Evolutionary conservation across 306 rosid species (phyloP).

Genomic region (Crotalaria pallida): DNA sequence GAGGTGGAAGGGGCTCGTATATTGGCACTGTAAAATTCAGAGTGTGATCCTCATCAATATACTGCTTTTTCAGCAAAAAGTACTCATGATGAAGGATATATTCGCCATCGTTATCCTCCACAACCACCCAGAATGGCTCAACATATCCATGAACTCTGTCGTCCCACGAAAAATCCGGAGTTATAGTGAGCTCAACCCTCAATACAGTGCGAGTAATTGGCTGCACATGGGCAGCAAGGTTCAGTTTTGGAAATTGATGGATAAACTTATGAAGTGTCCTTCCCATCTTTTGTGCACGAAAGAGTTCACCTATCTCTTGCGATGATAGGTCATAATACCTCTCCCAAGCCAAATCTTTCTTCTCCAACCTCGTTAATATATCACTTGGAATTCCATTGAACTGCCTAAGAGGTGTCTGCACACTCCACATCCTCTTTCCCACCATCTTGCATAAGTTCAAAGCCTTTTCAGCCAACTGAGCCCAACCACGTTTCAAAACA

Average conservation of each 20-base stretch:
- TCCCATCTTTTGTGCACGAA: conserved; percentile 80
- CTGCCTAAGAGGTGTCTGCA: conserved; percentile 83
- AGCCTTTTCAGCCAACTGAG: conserved; percentile 87
- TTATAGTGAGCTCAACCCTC: conserved; percentile 84
- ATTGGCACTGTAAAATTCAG: conserved; percentile 85
- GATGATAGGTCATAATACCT: conserved; percentile 89
- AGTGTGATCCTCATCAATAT: conserved; percentile 81
- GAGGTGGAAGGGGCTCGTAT: conserved; percentile 87
- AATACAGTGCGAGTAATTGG: conserved; percentile 87
- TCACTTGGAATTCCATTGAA: conserved; percentile 72
- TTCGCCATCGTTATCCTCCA: conserved; percentile 94
- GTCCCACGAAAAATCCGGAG: conserved; percentile 93
- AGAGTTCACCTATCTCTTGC: conserved; percentile 92
- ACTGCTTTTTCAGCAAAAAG: conserved; percentile 84
- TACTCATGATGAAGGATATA: conserved; percentile 82
- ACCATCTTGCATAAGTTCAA: conserved; percentile 91
- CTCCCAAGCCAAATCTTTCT: conserved; percentile 94
- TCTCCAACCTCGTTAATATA: conserved; percentile 71
- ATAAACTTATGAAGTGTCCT: conserved; percentile 74
- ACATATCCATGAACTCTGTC: conserved; percentile 92
- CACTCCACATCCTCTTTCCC: conserved; percentile 89
- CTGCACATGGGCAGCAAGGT: conserved; percentile 93
- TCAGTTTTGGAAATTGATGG: conserved; percentile 86
- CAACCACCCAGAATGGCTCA: conserved; percentile 92
- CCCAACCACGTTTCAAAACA: conserved; percentile 91